Evolutionary conservation across 768 basidiomycete species (phyloP).

Genomic region (Mycena metata): DNA sequence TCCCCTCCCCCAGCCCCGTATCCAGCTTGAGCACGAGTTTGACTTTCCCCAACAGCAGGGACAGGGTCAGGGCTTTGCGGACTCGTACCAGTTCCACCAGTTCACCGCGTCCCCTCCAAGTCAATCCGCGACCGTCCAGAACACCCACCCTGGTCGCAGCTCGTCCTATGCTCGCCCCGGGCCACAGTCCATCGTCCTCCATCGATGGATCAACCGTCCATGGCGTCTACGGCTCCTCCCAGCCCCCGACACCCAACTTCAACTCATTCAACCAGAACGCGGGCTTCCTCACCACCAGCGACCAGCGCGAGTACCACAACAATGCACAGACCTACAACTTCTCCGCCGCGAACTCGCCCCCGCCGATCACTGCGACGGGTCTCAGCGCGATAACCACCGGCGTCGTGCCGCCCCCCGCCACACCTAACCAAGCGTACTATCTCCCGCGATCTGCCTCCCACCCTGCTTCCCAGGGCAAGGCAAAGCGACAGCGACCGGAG

Average conservation of each 20-base stretch:
- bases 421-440: slow-evolving; percentile 34
- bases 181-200: slow-evolving; percentile 32
- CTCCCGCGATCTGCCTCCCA: slow-evolving; percentile 42
- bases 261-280: slow-evolving; percentile 23
- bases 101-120: slow-evolving; percentile 21
- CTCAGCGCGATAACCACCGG: slow-evolving; percentile 33
- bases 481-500: slow-evolving; percentile 54
- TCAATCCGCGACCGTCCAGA: slow-evolving; percentile 16
- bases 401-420: not conserved
- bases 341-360: slow-evolving; percentile 11
- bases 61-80: slow-evolving; percentile 19
- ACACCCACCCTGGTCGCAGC: slow-evolving; percentile 8
- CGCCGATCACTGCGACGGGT: slow-evolving; percentile 30
- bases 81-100: slow-evolving; percentile 36
- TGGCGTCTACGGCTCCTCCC: not conserved
- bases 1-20: slow-evolving; percentile 32
- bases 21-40: slow-evolving; percentile 56
- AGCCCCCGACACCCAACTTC: slow-evolving; percentile 23
- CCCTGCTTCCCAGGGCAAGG: slow-evolving; percentile 38
- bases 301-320: slow-evolving; percentile 37
- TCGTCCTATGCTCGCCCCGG: slow-evolving; percentile 19
- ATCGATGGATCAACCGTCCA: slow-evolving; percentile 13
- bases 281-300: slow-evolving; percentile 24
- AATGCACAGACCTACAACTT: slow-evolving; percentile 34
- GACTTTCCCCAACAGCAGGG: slow-evolving; percentile 31